phyloP scores from a whole-genome alignment of 2,329 filamentous ascomycete genomes.

The Rhynchosporium graminicola region DNA sequence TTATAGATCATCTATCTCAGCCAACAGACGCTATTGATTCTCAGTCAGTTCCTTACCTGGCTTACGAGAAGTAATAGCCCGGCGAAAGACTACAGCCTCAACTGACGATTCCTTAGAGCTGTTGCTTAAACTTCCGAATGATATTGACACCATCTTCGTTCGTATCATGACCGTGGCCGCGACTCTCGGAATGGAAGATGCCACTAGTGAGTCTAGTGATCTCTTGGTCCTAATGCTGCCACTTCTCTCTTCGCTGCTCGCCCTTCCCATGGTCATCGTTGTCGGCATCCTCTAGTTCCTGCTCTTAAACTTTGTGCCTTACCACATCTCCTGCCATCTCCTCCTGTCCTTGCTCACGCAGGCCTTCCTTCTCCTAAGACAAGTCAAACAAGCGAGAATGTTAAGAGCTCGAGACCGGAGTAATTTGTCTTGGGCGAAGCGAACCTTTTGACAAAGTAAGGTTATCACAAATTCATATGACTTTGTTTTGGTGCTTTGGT shows the following conservation, averaged over 20 bases:
- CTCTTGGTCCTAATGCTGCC: slow-evolving; percentile 14
- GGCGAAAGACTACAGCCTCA: slow-evolving; percentile 18
- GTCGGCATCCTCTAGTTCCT: slow-evolving; percentile 13
- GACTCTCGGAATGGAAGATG: slow-evolving; percentile 18
- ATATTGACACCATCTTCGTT: slow-evolving; percentile 15
- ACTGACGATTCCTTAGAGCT: slow-evolving; percentile 19
- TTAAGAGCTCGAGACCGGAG: too few relatives aligned
- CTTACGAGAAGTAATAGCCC: slow-evolving; percentile 10
- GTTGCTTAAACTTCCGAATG: slow-evolving; percentile 16
- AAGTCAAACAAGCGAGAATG: slow-evolving; percentile 8
- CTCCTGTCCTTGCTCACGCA: slow-evolving; percentile 18
- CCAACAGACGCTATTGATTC: slow-evolving; percentile 22
- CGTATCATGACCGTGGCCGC: slow-evolving; percentile 17
- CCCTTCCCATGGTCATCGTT: slow-evolving; percentile 14
- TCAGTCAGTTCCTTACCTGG: slow-evolving; percentile 14
- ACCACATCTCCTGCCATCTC: slow-evolving; percentile 19
- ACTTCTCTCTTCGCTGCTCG: slow-evolving; percentile 18
- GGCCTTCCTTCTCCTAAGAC: slow-evolving; percentile 19
- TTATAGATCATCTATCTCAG: slow-evolving; percentile 23
- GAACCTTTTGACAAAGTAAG: too few relatives aligned
- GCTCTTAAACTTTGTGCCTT: slow-evolving; percentile 8
- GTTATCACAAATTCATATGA: too few relatives aligned
- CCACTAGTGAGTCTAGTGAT: slow-evolving; percentile 13
- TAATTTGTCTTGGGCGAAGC: too few relatives aligned
- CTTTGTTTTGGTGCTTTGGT: too few relatives aligned